A percentile compares a stretch with the other conserved stretches of the same genome.
phyloP scores from a whole-genome alignment of 2,329 filamentous ascomycete genomes.

The Didymella glomerata region DNA sequence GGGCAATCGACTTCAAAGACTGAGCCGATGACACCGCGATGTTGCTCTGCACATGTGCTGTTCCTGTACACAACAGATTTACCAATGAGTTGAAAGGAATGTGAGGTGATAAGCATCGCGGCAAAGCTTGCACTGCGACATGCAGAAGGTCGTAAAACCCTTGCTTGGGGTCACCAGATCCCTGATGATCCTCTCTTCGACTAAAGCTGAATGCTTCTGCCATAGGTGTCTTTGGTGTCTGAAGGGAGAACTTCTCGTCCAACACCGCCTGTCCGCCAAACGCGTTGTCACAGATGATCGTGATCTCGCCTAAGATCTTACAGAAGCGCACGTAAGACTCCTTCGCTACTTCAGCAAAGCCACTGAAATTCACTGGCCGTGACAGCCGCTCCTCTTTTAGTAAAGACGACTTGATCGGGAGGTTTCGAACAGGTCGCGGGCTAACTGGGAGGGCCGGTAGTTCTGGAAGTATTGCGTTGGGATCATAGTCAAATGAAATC shows the following conservation, averaged over 20 bases:
- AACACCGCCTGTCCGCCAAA: conserved; percentile 95
- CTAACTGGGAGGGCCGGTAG: conserved; percentile 43
- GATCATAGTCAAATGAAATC: conserved; percentile 64
- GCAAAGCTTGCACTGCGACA: conserved; percentile 92
- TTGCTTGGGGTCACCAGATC: conserved; percentile 82
- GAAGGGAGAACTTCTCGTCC: conserved; percentile 91
- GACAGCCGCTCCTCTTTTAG: conserved; percentile 72
- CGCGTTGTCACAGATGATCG: conserved; percentile 93
- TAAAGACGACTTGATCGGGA: conserved; percentile 49
- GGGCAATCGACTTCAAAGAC: conserved; percentile 92
- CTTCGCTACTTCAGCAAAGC: conserved; percentile 77
- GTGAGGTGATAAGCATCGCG: conserved; percentile 88
- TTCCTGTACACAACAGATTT: conserved; percentile 94
- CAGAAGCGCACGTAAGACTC: conserved; percentile 93
- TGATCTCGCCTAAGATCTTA: conserved; percentile 94
- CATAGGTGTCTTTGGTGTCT: conserved; percentile 92
- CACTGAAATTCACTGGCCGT: conserved; percentile 65
- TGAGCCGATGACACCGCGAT: conserved; percentile 92
- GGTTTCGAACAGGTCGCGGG: conserved; percentile 44
- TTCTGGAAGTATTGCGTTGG: conserved; percentile 52
- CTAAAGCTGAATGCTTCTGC: conserved; percentile 92
- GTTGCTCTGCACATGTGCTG: conserved; percentile 90
- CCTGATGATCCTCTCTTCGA: conserved; percentile 79
- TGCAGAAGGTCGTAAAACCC: conserved; percentile 95
- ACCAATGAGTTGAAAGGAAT: conserved; percentile 94